A percentile compares a stretch with the other conserved stretches of the same genome.
These are phyloP conservation scores for Alectoria sarmentosa DNA, from an alignment of 495 filamentous ascomycete species.

Conservation along the genomic window DNA sequence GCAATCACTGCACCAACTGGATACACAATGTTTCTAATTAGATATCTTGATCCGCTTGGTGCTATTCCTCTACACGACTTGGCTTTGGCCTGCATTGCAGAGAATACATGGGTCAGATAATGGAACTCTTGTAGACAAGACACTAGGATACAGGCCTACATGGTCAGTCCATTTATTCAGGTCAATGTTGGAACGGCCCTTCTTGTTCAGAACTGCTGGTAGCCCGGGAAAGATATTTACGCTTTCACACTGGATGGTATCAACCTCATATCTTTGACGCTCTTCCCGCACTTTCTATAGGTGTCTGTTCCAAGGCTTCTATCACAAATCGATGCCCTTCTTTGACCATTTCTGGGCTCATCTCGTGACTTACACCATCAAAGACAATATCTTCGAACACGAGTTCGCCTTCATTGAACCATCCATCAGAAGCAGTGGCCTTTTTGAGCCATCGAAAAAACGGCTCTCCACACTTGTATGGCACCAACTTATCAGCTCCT, in stretches of 20 bases:
- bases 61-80: neutral
- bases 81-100: neutral
- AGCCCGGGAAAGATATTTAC: neutral
- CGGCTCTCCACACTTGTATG: conserved; percentile 58
- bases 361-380: conserved; percentile 62
- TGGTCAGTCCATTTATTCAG: neutral
- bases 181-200: neutral
- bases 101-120: neutral
- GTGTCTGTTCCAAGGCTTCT: conserved; percentile 31
- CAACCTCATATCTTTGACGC: neutral
- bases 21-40: no score
- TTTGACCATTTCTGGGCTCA: conserved; percentile 62
- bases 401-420: conserved; percentile 48
- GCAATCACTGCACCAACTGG: no score
- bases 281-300: neutral
- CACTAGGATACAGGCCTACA: neutral
- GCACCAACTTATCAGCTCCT: conserved; percentile 75
- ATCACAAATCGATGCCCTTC: conserved; percentile 63
- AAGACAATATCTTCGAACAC: conserved; percentile 69
- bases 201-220: neutral
- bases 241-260: neutral
- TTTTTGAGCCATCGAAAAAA: conserved; percentile 68
- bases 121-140: neutral
- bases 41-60: neutral
- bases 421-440: conserved; percentile 38